Conservation (phyloP, 2,329 filamentous ascomycete genomes). For the Cadophora sp. region DNA sequence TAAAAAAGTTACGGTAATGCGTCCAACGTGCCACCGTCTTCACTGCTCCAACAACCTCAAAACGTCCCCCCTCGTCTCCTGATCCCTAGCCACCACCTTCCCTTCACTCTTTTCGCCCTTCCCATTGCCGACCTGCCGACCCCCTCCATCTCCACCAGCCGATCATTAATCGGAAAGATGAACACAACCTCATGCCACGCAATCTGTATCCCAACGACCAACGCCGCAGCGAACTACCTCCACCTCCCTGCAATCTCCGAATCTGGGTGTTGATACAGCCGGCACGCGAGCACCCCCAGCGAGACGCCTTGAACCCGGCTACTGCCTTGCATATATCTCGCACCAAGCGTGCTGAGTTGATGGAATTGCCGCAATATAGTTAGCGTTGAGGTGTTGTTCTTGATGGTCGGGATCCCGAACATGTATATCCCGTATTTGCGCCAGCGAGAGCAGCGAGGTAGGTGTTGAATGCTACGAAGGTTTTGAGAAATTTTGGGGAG, state of each 20-base stretch:
- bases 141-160: slow-evolving; percentile 7
- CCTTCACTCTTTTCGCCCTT: not conserved
- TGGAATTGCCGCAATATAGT: not conserved
- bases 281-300: not conserved
- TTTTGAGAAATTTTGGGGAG: not conserved
- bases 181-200: slow-evolving; percentile 12
- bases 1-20: not conserved
- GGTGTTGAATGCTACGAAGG: not conserved
- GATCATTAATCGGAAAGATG: slow-evolving; percentile 9
- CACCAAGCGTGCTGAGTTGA: not conserved
- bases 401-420: not conserved
- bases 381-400: not conserved
- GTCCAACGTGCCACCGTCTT: not conserved
- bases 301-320: not conserved
- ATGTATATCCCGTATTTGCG: not conserved
- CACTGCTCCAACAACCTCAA: slow-evolving; percentile 8
- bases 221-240: not conserved
- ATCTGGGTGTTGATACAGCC: not conserved
- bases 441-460: not conserved
- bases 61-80: not conserved
- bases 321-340: slow-evolving; percentile 2
- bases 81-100: not conserved
- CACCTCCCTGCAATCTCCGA: not conserved
- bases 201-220: not conserved
- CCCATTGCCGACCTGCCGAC: not conserved